Evolutionary conservation across 345 rosid genomes (phyloP), one percentile per base, ranked within the genome.

Genomic region (Eucalyptus urophylla): DNA sequence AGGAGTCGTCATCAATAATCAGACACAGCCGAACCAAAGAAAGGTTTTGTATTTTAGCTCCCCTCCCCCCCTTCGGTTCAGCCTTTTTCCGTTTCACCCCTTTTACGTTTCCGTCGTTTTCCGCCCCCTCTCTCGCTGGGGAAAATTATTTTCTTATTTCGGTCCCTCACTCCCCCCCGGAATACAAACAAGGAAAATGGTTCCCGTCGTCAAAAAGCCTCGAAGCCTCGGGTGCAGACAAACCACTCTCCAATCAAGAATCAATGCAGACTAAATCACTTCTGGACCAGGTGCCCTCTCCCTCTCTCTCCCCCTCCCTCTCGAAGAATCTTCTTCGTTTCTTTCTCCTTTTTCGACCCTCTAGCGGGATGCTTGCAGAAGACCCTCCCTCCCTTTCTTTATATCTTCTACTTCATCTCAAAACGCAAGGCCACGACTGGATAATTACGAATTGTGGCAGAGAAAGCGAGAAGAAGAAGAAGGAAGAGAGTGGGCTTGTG

Each of bases 1-100:
- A 51, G 62, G 81, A 91, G 92, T 91, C 92, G 76, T 89, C 89
- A 94, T 93, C 94, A 90, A 51, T 40, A 86, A 90, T 58, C 92
- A 90, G 93, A 15, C 62, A 40, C 49, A 58, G 19, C 14, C 27
- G 72, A 58, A 87, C 76, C 58, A 87, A 86, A 53, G 56, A 86
- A 58, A 53, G 45, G 12, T 43, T 56, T 56, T 87, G 76, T 51
- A 87, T 40, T 53, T 87, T 87, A 51, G 88, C 45, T 14, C 24
- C 76, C 6, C 16, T 2, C 8, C 76, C 29, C 11, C 4, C 50
- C 62, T 40, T 58, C 24, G 83, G 83, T 76, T 76, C 83, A 76
- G 83, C 83, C 83, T 76, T 40, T 76, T 43, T 21, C 27, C 27
- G 83, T 40, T 0, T 21, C 47, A 44, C 29, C 47, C 0, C 47